A percentile compares a stretch with the other conserved stretches of the same genome.
phyloP scores from a whole-genome alignment of 2,329 filamentous ascomycete species.

The Sporothrix pseudoabietina region DNA sequence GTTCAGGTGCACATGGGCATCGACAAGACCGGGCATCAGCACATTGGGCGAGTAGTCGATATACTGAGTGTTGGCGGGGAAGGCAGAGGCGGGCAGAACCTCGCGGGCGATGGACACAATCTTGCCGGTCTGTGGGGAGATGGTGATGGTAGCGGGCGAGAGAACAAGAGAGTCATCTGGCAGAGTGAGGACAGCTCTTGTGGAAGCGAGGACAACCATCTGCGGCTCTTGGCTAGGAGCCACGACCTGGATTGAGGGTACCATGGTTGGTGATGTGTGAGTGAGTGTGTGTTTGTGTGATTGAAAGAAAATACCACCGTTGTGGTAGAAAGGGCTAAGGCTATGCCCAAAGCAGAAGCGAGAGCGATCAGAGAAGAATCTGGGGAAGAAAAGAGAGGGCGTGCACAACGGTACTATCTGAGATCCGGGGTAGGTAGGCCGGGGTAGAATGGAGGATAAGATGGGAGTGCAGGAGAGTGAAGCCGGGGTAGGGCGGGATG shows the following conservation, averaged over 20 bases:
- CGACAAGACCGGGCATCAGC: conserved; percentile 86
- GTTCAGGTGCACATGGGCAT: conserved; percentile 96
- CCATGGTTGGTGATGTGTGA: background rate
- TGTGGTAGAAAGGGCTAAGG: background rate
- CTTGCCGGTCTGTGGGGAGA: conserved; percentile 79
- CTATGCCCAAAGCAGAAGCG: conserved; percentile 22
- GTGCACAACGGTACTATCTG: conserved; percentile 9
- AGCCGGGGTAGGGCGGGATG: background rate
- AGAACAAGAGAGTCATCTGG: conserved; percentile 63
- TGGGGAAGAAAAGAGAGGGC: conserved; percentile 24
- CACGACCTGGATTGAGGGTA: conserved; percentile 41
- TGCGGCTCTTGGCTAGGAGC: conserved; percentile 35
- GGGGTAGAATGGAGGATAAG: conserved; percentile 1
- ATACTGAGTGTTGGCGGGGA: conserved; percentile 74
- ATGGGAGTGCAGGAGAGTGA: background rate
- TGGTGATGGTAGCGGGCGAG: conserved; percentile 78
- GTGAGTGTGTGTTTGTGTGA: background rate
- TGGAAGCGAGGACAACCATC: conserved; percentile 78
- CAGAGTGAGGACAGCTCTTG: conserved; percentile 76
- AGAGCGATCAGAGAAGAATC: conserved; percentile 14
- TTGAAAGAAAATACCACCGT: background rate
- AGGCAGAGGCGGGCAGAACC: conserved; percentile 73
- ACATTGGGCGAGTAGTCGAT: conserved; percentile 82
- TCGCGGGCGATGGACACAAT: conserved; percentile 74
- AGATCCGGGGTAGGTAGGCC: conserved; percentile 26